Evolutionary conservation across 169 alveolate species (phyloP), one percentile per base, ranked within the genome.

Genomic region (Besnoitia besnoiti): DNA sequence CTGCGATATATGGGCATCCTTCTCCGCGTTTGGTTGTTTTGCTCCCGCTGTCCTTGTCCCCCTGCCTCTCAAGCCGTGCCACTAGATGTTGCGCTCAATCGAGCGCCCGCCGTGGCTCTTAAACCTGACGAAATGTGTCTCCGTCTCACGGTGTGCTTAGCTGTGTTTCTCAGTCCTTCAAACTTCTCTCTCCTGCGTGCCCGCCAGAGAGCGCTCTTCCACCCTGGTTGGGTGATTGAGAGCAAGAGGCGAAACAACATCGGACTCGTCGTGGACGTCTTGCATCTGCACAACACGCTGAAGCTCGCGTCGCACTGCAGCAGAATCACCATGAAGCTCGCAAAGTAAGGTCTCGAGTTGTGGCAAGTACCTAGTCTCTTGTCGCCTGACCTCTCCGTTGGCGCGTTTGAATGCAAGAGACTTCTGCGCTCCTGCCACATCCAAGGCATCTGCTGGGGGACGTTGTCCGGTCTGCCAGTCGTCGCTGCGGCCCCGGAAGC

Each of bases 261-360:
- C 33, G 94, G 76, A 12, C 76, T 90, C 27, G 44, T 42, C 27
- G 39, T 90, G 49, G 89, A 76, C 55, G 27, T 76, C 50, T 21
- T 24, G 16, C 85, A 90, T 27, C 80, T 90, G 46, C 90, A 90
- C 76, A 90, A 44, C 12, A 50, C 94, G 4, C 51, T 90, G 61
- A 76, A 79, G 30, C 40, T 67, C 50, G 94, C 89, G 14, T 37
- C 67, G 90, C 59, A 39, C 46, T 90, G 94, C 50, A 44, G 87
- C 47, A 44, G 87, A 12, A 90, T 90, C 55, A 67, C 90, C 47
- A 50, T 90, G 42, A 90, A 79, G 37, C 90, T 90, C 35, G 80
- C 93, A 33, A 75, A 90, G 93, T 90, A 76, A 42, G 93, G 0
- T n/a, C n/a, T n/a, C n/a, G n/a, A n/a, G 62, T 21, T 16, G 62